Evolutionary conservation across 2,329 filamentous ascomycete genomes (phyloP), one percentile per base, ranked within the genome.

Genomic region (Fusarium brevicatenulatum): DNA sequence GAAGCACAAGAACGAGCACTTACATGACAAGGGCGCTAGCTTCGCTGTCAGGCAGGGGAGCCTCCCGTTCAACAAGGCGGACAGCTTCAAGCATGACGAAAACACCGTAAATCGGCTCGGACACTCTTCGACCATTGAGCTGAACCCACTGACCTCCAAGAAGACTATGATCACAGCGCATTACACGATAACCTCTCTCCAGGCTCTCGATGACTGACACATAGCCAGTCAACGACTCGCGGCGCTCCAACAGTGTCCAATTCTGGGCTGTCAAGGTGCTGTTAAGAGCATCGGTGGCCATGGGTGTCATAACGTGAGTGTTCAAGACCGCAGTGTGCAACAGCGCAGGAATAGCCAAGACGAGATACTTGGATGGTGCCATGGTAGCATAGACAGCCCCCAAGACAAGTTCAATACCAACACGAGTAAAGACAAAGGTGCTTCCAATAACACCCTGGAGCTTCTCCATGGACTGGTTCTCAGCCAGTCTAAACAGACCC

Each of bases 61-160:
- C 84, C 9, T 86, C 82, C 2, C 85, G 85, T 75, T 96, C 86
- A 30, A 97, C 87, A 37, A 99, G 87, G 28, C 96, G 90, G 11
- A 98, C 92, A 7, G 95, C 94, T 81, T 99, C 96, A 3, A 99
- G 89, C 88, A 97, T 97, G 32, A 94, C 92, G 80, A 99, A 99
- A n/a, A 98, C 92, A 15, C 94, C 92, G 80, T 98, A 99, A 63
- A 99, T 94, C 1, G 95, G 94, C 82, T 99, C 96, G 16, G 90
- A 89, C 23, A 94, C 87, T 70, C 79, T 84, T 56, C 83, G 86
- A 67, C 80, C 91, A 81, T 77, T 82, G 74, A 83, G 84, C 44
- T 86, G 86, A 18, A 92, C 88, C 95, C 95, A 99, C 82, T 98
- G 93, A 40, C 96, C 96, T 44, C 96, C 96, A 3, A 99, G 87